phyloP scores from a whole-genome alignment of 768 basidiomycete species.

The Astraeus odoratus region DNA sequence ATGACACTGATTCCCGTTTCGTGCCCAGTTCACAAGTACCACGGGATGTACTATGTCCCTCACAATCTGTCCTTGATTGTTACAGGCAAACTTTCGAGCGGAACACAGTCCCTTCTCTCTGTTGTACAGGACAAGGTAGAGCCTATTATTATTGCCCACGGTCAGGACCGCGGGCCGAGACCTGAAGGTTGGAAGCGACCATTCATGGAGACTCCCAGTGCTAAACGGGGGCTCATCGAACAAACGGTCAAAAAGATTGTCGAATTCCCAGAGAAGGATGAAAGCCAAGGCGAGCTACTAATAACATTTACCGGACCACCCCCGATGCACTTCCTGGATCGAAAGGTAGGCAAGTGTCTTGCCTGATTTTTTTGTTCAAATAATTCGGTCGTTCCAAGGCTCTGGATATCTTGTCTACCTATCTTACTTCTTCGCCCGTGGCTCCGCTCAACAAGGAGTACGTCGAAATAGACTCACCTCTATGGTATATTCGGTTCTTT shows the following conservation, averaged over 20 bases:
- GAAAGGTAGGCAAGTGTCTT: slow-evolving; percentile 41
- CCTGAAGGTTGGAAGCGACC: slow-evolving; percentile 90
- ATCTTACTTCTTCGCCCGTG: slow-evolving; percentile 79
- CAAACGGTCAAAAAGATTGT: slow-evolving; percentile 55
- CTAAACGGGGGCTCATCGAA: slow-evolving; percentile 46
- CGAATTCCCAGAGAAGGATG: slow-evolving; percentile 96
- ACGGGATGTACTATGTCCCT: slow-evolving; percentile 84
- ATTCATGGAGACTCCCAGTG: slow-evolving; percentile 83
- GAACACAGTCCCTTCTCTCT: slow-evolving; percentile 67
- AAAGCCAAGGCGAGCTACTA: slow-evolving; percentile 84
- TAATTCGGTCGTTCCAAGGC: slow-evolving; percentile 44
- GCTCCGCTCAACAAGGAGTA: slow-evolving; percentile 88
- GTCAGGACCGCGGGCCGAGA: slow-evolving; percentile 58
- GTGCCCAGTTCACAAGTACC: slow-evolving; percentile 76
- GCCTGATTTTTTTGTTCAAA: slow-evolving; percentile 1
- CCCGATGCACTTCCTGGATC: slow-evolving; percentile 61
- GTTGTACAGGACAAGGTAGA: slow-evolving; percentile 82
- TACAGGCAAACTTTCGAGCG: slow-evolving; percentile 75
- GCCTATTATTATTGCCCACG: slow-evolving; percentile 70
- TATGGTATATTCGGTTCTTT: slow-evolving; percentile 50
- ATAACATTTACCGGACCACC: slow-evolving; percentile 77
- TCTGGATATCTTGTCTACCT: slow-evolving; percentile 77
- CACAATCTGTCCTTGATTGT: slow-evolving; percentile 90
- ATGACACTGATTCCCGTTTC: slow-evolving; percentile 12
- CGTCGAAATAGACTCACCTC: slow-evolving; percentile 83